These are phyloP conservation scores for Tuber umbilicatum DNA, from an alignment of 495 filamentous ascomycete species.

Conservation along the genomic window DNA sequence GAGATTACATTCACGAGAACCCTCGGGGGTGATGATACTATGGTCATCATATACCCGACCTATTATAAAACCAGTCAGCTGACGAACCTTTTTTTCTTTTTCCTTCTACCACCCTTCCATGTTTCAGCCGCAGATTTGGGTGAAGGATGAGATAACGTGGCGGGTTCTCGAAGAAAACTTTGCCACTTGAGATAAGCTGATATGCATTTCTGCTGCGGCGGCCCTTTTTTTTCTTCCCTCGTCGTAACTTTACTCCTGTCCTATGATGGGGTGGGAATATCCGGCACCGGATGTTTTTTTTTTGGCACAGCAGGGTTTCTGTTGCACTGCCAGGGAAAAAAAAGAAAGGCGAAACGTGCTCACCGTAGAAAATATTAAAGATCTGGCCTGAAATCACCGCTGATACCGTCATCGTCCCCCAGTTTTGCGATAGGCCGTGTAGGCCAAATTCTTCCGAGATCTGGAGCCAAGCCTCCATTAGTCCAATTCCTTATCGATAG, in stretches of 20 bases:
- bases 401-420: constrained; percentile 86
- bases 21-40: constrained; percentile 58
- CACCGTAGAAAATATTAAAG: constrained; percentile 84
- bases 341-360: not conserved
- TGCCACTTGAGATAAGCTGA: constrained; percentile 34
- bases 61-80: constrained; percentile 26
- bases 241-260: not conserved
- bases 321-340: not conserved
- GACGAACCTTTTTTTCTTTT: constrained; percentile 15
- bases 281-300: not conserved
- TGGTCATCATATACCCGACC: constrained; percentile 69
- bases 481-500: constrained; percentile 10
- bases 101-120: constrained; percentile 14
- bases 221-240: not conserved
- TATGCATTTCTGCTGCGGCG: constrained; percentile 16
- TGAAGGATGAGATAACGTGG: constrained; percentile 29
- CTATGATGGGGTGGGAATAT: not conserved
- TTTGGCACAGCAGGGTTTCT: not conserved
- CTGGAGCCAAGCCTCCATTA: constrained; percentile 19
- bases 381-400: constrained; percentile 80
- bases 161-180: constrained; percentile 22
- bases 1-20: constrained; percentile 66
- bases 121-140: constrained; percentile 27
- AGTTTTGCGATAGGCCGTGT: constrained; percentile 79
- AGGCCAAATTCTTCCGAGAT: constrained; percentile 79